These are phyloP conservation scores for Trichoderma sp. DNA, from an alignment of 2,329 filamentous ascomycete genomes.

Conservation along the genomic window DNA sequence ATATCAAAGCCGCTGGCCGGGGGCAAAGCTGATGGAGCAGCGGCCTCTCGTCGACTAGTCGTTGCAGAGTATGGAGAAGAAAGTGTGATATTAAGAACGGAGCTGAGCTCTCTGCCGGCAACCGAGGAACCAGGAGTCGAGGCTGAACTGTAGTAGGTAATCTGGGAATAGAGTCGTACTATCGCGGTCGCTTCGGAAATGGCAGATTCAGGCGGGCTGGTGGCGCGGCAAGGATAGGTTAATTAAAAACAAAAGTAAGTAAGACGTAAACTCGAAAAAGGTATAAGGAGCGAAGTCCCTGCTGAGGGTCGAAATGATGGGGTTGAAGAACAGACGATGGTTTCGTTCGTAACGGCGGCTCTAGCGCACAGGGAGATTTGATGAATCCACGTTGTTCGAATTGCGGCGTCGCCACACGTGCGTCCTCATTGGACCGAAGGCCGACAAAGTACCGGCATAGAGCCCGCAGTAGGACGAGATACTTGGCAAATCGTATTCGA, in stretches of 20 bases:
- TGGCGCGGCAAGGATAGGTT: conserved; percentile 18
- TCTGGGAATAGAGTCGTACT: not conserved
- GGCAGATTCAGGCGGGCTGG: conserved; percentile 13
- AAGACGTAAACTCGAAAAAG: conserved; percentile 27
- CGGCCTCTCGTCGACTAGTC: conserved; percentile 1
- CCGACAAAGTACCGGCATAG: not conserved
- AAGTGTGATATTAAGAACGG: conserved; percentile 8
- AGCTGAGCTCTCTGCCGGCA: not conserved
- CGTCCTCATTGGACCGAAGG: not conserved
- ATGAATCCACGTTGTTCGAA: conserved; percentile 28
- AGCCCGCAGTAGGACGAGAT: not conserved
- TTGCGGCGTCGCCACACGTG: conserved; percentile 23
- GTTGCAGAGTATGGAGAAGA: not conserved
- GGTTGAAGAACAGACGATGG: conserved; percentile 11
- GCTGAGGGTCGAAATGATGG: conserved; percentile 11
- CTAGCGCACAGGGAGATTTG: conserved; percentile 21
- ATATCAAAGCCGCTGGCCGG: conserved; percentile 5
- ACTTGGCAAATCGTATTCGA: not conserved
- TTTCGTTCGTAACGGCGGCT: conserved; percentile 5
- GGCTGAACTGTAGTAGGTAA: not conserved
- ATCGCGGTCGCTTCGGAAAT: conserved; percentile 14
- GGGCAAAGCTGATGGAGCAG: conserved; percentile 5
- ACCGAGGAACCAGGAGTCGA: not conserved
- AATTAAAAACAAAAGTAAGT: conserved; percentile 23
- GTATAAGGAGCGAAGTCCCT: conserved; percentile 26